Conservation (phyloP, 495 filamentous ascomycete species). For the Podospora conica region DNA sequence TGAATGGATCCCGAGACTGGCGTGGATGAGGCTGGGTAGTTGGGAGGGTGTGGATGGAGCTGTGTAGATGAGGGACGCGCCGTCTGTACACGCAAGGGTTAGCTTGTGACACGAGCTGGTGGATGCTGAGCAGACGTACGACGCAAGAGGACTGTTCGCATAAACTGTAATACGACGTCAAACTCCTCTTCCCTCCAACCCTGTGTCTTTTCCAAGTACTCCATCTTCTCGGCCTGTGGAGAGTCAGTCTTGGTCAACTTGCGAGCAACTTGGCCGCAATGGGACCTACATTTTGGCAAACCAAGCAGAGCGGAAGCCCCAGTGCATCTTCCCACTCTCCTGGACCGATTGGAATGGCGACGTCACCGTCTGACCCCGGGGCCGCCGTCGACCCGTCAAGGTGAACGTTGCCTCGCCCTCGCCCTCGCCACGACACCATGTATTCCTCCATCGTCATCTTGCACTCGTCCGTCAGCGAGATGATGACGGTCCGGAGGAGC, state of each 20-base stretch:
- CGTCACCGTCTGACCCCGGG: conserved; percentile 48
- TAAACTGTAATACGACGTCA: conserved; percentile 81
- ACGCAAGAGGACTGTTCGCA: conserved; percentile 79
- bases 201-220: conserved; percentile 76
- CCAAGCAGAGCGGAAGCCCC: conserved; percentile 82
- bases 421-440: conserved; percentile 58
- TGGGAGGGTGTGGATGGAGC: conserved; percentile 72
- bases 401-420: conserved; percentile 49
- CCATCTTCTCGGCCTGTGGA: conserved; percentile 76
- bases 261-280: not conserved
- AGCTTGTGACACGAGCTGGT: conserved; percentile 5
- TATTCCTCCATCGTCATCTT: conserved; percentile 80
- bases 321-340: conserved; percentile 93
- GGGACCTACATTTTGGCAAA: conserved; percentile 78
- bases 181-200: conserved; percentile 93
- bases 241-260: conserved; percentile 19
- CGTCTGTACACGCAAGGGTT: conserved; percentile 50
- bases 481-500: conserved; percentile 66
- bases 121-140: conserved; percentile 47
- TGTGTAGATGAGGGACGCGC: conserved; percentile 86
- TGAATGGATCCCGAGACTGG: conserved; percentile 84
- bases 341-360: conserved; percentile 72
- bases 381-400: conserved; percentile 41
- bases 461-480: conserved; percentile 66
- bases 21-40: conserved; percentile 77